These are phyloP conservation scores for Tetradesmus obliquus DNA, from an alignment of 139 green algal genomes.

Conservation along the genomic window DNA sequence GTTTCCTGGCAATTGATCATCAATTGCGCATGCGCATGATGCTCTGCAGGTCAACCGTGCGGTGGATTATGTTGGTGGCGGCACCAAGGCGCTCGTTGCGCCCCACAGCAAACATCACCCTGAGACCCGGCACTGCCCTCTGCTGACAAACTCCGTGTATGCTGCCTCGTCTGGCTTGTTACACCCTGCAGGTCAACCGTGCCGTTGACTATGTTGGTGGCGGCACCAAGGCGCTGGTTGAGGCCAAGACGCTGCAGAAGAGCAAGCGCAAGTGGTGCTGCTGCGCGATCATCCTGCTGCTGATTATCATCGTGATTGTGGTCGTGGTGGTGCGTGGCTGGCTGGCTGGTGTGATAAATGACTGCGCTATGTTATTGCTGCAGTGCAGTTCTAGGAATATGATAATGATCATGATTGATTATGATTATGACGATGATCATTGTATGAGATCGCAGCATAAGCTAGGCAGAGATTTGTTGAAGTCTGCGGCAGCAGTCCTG, in stretches of 20 bases:
- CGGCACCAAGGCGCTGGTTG: conserved; percentile 81
- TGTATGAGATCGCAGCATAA: background rate
- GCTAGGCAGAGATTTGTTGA: no score
- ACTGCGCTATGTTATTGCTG: no score
- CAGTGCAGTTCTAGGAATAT: no score
- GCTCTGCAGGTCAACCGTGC: conserved; percentile 81
- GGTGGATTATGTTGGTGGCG: conserved; percentile 89
- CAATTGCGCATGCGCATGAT: no score
- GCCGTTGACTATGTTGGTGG: conserved; percentile 88
- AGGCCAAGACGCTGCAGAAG: conserved; percentile 92
- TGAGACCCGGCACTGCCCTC: no score
- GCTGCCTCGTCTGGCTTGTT: no score
- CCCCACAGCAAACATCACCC: no score
- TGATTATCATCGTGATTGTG: conserved; percentile 88
- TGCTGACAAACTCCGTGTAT: no score
- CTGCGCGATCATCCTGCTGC: conserved; percentile 87
- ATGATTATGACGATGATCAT: no score
- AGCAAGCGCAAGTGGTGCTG: conserved; percentile 97
- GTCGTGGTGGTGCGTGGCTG: conserved; percentile 68
- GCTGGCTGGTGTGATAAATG: background rate
- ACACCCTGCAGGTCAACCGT: conserved; percentile 84
- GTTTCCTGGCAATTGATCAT: no score
- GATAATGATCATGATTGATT: no score
- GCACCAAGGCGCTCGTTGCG: conserved; percentile 81
- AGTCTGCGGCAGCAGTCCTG: no score